Percentiles rank a stretch among this genome's conserved stretches.
phyloP scores from a whole-genome alignment of 495 filamentous ascomycete genomes.

The Massariosphaeria phaeospora region DNA sequence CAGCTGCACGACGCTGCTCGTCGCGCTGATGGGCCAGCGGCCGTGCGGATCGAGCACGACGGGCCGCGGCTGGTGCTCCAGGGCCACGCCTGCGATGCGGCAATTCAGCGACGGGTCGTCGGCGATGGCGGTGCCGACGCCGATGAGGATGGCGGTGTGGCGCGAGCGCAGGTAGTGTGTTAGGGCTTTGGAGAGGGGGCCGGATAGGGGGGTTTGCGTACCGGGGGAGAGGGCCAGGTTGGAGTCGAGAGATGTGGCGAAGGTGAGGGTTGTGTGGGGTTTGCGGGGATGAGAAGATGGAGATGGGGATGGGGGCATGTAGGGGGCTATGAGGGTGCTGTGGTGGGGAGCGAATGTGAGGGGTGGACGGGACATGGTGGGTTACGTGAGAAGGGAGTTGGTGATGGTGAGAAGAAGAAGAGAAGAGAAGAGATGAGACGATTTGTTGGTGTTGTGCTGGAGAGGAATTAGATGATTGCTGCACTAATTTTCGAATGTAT shows the following conservation, averaged over 20 bases:
- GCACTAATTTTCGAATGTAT: too few relatives aligned
- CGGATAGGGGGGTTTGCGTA: constrained; percentile 71
- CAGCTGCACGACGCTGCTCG: constrained; percentile 58
- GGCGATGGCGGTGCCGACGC: constrained; percentile 73
- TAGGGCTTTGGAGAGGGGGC: constrained; percentile 77
- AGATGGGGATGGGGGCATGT: constrained; percentile 8
- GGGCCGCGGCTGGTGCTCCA: constrained; percentile 66
- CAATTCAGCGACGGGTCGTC: constrained; percentile 85
- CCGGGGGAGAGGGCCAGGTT: constrained; percentile 69
- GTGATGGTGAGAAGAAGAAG: background rate
- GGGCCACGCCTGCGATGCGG: constrained; percentile 56
- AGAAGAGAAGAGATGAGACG: too few relatives aligned
- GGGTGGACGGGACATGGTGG: background rate
- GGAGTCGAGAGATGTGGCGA: constrained; percentile 83
- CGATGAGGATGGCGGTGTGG: constrained; percentile 81
- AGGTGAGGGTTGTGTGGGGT: constrained; percentile 68
- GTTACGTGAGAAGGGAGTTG: background rate
- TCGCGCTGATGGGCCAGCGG: constrained; percentile 58
- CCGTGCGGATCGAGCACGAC: constrained; percentile 70
- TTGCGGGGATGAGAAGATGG: background rate
- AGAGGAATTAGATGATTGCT: too few relatives aligned
- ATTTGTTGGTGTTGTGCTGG: background rate
- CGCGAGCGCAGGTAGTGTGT: constrained; percentile 80
- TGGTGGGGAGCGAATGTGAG: background rate
- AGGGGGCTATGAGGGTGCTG: constrained; percentile 4